Base-by-base conservation (phyloP, 768 basidiomycete genomes). In the Boletus pseudopeckii region DNA sequence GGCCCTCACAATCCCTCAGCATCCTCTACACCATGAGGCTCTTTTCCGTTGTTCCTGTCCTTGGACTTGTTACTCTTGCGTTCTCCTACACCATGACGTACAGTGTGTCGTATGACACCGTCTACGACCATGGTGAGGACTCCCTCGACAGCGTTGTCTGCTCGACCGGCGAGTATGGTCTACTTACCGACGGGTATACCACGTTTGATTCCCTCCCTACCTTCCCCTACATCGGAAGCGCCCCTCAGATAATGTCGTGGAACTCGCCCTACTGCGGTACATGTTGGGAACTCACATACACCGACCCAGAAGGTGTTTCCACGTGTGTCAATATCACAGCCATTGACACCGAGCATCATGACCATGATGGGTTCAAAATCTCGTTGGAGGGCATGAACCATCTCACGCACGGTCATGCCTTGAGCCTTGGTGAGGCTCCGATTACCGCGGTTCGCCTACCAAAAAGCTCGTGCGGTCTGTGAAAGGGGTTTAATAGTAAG, bases 161-260 rank as follows among this genome's bases (percentile, higher is more conserved):
- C 71, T 80, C 79, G 1, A 70, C 80, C 57, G 83, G 84, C 8
- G 53, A 67, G 22, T 71, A 82, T 50, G 84, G 84, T 14, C 71
- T 86, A 20, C 33, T 75, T 13, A 73, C 75, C 14, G 67, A 44
- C 18, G 74, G 63, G 24, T 85, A 73, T 68, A 74, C 68, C 4
- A 83, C 76, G 36, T 80, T 85, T 47, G 74, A 71, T 14, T 69
- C 71, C 36, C 66, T 87, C 28, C 83, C 84, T 2, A 70, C 68
- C 43, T 88, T 84, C 73, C 83, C 85, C 1, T 64, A 72, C 65
- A 81, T 87, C 60, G 84, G 82, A 30, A 84, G 80, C 1, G 79
- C 75, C 1, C 71, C 74, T 15, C 80, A 75, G 36, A 71, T 86
- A 52, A 66, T 65, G 7, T 77, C 76, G 26, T 85, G 71, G 68